Percentiles rank a stretch among this genome's conserved stretches.
Conservation (phyloP, 495 filamentous ascomycete genomes). For the Lophiostoma macrostomum region DNA sequence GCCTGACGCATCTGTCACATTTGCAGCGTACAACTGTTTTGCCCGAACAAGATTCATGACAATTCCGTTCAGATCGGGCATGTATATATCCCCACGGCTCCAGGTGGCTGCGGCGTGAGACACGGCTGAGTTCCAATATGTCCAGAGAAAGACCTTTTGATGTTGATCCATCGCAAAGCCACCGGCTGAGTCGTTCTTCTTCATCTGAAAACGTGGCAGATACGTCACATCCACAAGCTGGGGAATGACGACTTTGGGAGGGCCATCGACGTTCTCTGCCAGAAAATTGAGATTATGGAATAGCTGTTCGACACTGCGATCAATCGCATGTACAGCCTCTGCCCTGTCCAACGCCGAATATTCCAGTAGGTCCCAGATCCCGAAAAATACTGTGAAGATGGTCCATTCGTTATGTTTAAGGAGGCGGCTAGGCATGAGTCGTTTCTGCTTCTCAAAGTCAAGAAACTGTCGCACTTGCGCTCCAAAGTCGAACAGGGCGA, state of each 20-base stretch:
- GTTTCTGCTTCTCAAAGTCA: constrained; percentile 18
- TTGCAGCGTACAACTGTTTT: constrained; percentile 24
- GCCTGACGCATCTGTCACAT: constrained; percentile 24
- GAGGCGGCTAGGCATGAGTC: background rate
- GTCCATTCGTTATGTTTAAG: constrained; percentile 13
- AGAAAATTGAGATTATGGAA: constrained; percentile 25
- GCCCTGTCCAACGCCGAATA: constrained; percentile 19
- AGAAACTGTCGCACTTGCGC: constrained; percentile 30
- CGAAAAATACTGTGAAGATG: constrained; percentile 26
- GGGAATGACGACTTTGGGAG: constrained; percentile 29
- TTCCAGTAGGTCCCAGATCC: constrained; percentile 29
- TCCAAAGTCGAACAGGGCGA: constrained; percentile 25
- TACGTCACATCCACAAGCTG: constrained; percentile 27
- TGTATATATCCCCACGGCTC: constrained; percentile 22
- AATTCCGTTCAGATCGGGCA: constrained; percentile 24
- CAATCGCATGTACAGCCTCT: constrained; percentile 21
- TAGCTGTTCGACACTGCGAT: constrained; percentile 27
- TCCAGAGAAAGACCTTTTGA: constrained; percentile 25
- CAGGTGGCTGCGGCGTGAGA: constrained; percentile 20
- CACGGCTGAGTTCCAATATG: constrained; percentile 28
- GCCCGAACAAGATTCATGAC: constrained; percentile 26
- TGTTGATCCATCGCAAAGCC: constrained; percentile 24
- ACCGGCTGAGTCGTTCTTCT: constrained; percentile 2
- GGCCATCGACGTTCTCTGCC: constrained; percentile 10
- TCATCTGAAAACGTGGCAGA: constrained; percentile 25